A percentile compares a stretch with the other conserved stretches of the same genome.
phyloP scores from a whole-genome alignment of 2,329 filamentous ascomycete species.

The Leptoxyphium fumago region DNA sequence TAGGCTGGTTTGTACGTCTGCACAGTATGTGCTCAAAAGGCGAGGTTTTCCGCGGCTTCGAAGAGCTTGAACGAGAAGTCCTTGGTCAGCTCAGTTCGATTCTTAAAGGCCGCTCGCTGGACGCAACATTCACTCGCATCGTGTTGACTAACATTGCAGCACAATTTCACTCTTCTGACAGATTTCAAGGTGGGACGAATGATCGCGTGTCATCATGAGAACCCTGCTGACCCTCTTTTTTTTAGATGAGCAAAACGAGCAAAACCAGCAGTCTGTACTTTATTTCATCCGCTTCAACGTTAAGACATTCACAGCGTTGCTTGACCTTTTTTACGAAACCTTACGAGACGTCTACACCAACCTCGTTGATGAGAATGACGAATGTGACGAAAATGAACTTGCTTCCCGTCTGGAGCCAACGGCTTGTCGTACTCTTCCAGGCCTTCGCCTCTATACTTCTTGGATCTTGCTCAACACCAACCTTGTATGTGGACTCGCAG shows the following conservation, averaged over 20 bases:
- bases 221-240: conserved; percentile 9
- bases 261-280: conserved; percentile 28
- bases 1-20: conserved; percentile 71
- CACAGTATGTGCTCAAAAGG: conserved; percentile 76
- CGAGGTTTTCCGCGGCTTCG: conserved; percentile 55
- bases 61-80: conserved; percentile 75
- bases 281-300: conserved; percentile 67
- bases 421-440: conserved; percentile 45
- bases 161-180: conserved; percentile 54
- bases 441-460: conserved; percentile 51
- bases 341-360: conserved; percentile 35
- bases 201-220: not conserved
- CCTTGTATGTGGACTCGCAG: conserved; percentile 38
- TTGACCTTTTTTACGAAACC: conserved; percentile 56
- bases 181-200: conserved; percentile 38
- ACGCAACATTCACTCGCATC: conserved; percentile 59
- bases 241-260: conserved; percentile 9
- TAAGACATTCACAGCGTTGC: conserved; percentile 57
- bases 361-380: conserved; percentile 33
- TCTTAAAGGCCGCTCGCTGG: conserved; percentile 52
- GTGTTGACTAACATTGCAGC: conserved; percentile 76
- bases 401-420: conserved; percentile 14
- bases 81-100: conserved; percentile 61
- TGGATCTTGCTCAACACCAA: conserved; percentile 47
- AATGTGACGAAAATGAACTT: conserved; percentile 21